A percentile compares a stretch with the other conserved stretches of the same genome.
These are phyloP conservation scores for Priceomyces medius DNA, from an alignment of 805 yeast species.

Conservation along the genomic window DNA sequence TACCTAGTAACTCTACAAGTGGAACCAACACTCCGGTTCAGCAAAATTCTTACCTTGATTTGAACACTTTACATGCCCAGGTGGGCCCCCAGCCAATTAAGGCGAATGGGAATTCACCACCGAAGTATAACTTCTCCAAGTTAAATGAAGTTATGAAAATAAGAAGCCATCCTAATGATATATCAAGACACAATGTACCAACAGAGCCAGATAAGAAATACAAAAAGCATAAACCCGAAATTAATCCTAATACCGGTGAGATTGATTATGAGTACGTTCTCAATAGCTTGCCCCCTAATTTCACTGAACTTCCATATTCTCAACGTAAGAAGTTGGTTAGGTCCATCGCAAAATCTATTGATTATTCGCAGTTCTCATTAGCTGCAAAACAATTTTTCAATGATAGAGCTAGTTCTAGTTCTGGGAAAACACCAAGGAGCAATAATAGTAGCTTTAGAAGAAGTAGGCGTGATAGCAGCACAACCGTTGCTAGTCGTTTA, in stretches of 20 bases:
- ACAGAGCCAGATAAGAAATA: constrained; percentile 14
- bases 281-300: constrained; percentile 51
- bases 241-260: constrained; percentile 23
- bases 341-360: constrained; percentile 38
- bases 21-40: constrained; percentile 25
- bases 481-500: constrained; percentile 41
- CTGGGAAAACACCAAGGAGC: constrained; percentile 20
- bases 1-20: constrained; percentile 16
- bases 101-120: constrained; percentile 6
- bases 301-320: constrained; percentile 57
- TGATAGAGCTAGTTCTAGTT: constrained; percentile 20
- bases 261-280: constrained; percentile 42
- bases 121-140: constrained; percentile 18
- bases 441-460: constrained; percentile 31
- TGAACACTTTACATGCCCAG: constrained; percentile 41
- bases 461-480: constrained; percentile 30
- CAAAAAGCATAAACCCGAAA: constrained; percentile 25
- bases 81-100: constrained; percentile 44
- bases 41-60: constrained; percentile 39
- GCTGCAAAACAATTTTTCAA: constrained; percentile 37
- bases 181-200: constrained; percentile 10
- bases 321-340: constrained; percentile 50
- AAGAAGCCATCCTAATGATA: constrained; percentile 10
- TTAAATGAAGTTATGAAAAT: constrained; percentile 23
- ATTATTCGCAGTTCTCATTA: constrained; percentile 43